A percentile compares a stretch with the other conserved stretches of the same genome.
phyloP scores from a whole-genome alignment of 257 asterid species.

The Anisodus acutangulus region DNA sequence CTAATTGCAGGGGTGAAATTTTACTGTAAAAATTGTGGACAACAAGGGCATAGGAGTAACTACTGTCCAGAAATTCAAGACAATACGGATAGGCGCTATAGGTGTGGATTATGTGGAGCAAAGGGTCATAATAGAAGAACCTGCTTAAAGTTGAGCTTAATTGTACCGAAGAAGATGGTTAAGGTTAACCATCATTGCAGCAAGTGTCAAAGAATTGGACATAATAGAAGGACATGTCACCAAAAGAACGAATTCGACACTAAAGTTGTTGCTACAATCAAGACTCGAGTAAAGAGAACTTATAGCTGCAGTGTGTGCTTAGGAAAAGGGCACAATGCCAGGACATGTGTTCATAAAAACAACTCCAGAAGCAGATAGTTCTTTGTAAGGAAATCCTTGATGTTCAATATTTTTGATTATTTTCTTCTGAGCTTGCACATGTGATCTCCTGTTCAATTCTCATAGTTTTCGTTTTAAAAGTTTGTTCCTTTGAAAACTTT shows the following conservation, averaged over 20 bases:
- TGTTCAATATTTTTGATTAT: not conserved
- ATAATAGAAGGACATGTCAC: conserved; percentile 77
- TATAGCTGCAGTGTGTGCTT: conserved; percentile 54
- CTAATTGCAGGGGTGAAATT: conserved; percentile 63
- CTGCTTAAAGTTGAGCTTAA: conserved; percentile 57
- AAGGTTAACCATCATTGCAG: conserved; percentile 61
- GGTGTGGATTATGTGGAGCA: conserved; percentile 74
- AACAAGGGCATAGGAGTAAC: conserved; percentile 82
- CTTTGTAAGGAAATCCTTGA: conserved; percentile 27
- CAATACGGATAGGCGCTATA: conserved; percentile 52
- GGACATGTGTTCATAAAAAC: conserved; percentile 60
- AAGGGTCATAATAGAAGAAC: conserved; percentile 93
- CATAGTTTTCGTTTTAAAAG: not conserved
- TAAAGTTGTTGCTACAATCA: conserved; percentile 30
- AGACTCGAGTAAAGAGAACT: conserved; percentile 37
- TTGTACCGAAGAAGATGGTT: conserved; percentile 34
- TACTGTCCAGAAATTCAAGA: conserved; percentile 70
- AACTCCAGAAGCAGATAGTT: conserved; percentile 4
- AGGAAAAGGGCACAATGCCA: conserved; percentile 58
- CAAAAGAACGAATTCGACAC: conserved; percentile 40
- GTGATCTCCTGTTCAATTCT: not conserved
- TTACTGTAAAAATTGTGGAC: conserved; percentile 76
- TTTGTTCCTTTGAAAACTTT: not conserved
- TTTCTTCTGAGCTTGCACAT: not conserved
- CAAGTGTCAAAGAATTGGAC: conserved; percentile 69